Evolutionary conservation across 1,139 yeast genomes (phyloP).

Genomic region (Taphrina populina): DNA sequence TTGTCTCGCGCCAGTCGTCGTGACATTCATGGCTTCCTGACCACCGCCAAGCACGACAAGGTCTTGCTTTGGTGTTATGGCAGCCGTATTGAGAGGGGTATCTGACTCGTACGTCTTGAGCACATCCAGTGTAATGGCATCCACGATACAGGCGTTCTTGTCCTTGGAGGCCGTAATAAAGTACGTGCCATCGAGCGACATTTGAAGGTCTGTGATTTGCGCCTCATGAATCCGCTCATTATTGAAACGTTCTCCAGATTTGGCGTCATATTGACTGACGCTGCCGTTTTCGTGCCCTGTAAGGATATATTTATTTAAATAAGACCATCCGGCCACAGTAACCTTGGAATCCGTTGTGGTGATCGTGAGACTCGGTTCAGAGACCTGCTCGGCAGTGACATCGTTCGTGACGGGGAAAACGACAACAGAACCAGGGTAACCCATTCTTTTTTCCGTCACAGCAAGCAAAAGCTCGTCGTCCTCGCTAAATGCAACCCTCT

Average conservation of each 20-base stretch:
- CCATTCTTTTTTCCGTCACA: conserved; percentile 92
- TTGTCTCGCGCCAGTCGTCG: conserved; percentile 88
- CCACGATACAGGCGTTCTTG: conserved; percentile 76
- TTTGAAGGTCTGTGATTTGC: conserved; percentile 79
- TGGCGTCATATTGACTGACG: conserved; percentile 74
- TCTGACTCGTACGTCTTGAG: conserved; percentile 80
- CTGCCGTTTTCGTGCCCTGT: conserved; percentile 88
- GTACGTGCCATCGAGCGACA: conserved; percentile 81
- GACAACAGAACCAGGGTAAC: conserved; percentile 73
- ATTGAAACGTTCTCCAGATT: conserved; percentile 66
- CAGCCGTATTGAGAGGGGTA: conserved; percentile 94
- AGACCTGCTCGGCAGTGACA: conserved; percentile 46
- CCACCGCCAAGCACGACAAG: conserved; percentile 97
- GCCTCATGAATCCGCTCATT: conserved; percentile 70
- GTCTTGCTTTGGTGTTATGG: conserved; percentile 88
- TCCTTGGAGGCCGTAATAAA: conserved; percentile 93
- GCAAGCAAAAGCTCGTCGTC: conserved; percentile 68
- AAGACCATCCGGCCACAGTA: conserved; percentile 87
- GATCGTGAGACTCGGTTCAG: conserved; percentile 62
- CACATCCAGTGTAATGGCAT: conserved; percentile 69
- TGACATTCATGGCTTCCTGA: conserved; percentile 97
- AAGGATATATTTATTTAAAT: conserved; percentile 58
- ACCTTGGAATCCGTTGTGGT: conserved; percentile 58
- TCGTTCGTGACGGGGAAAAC: conserved; percentile 60
- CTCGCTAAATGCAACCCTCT: conserved; percentile 84